Conservation (phyloP, 2,329 filamentous ascomycete species). For the Arthroderma sp. region DNA sequence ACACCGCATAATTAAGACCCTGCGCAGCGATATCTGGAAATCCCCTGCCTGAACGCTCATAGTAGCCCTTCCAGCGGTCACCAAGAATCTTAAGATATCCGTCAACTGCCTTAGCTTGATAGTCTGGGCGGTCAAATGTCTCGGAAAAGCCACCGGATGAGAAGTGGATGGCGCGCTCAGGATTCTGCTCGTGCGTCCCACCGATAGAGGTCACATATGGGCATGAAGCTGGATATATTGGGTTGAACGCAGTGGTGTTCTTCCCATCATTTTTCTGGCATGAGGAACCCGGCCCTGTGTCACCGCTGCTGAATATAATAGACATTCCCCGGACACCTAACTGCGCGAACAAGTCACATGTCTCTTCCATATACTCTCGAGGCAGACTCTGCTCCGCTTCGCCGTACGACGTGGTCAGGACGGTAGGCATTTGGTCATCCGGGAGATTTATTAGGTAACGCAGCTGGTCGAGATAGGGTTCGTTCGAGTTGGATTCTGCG, state of each 20-base stretch:
- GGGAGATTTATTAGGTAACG: slow-evolving; percentile 45
- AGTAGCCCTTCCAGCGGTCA: slow-evolving; percentile 33
- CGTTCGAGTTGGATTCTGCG: slow-evolving; percentile 39
- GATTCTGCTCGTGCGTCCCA: slow-evolving; percentile 40
- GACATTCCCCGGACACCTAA: slow-evolving; percentile 54
- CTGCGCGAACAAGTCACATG: slow-evolving; percentile 51
- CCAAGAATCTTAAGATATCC: slow-evolving; percentile 30
- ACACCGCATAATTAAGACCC: slow-evolving; percentile 29
- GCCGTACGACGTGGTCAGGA: slow-evolving; percentile 58
- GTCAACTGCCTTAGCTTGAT: slow-evolving; percentile 33
- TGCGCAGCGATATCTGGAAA: slow-evolving; percentile 53
- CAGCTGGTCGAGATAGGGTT: slow-evolving; percentile 54
- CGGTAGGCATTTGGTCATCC: slow-evolving; percentile 44
- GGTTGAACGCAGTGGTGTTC: slow-evolving; percentile 38
- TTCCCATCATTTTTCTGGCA: slow-evolving; percentile 45
- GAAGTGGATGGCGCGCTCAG: slow-evolving; percentile 37
- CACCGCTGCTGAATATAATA: slow-evolving; percentile 52
- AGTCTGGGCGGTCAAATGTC: slow-evolving; percentile 35
- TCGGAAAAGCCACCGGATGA: slow-evolving; percentile 39
- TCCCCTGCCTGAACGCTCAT: slow-evolving; percentile 41
- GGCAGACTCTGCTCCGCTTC: slow-evolving; percentile 54
- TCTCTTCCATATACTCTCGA: slow-evolving; percentile 43
- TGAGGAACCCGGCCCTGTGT: slow-evolving; percentile 44
- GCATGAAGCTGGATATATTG: slow-evolving; percentile 44
- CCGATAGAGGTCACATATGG: slow-evolving; percentile 53